These are phyloP conservation scores for Kwoniella bestiolae DNA, from an alignment of 768 basidiomycete genomes.

Conservation along the genomic window DNA sequence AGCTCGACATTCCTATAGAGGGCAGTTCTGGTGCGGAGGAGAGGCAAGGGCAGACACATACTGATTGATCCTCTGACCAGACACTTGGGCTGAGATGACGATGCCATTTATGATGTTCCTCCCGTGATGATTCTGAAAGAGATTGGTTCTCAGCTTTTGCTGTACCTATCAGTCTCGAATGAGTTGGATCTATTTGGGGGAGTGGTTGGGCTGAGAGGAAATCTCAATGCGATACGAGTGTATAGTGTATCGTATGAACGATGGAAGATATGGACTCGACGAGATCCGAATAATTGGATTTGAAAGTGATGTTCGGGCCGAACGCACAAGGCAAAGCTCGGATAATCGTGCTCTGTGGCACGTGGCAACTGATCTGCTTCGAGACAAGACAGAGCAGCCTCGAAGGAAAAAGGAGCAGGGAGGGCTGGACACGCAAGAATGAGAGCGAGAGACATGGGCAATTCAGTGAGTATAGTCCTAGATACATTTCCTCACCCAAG, in stretches of 20 bases:
- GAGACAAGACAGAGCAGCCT: background rate
- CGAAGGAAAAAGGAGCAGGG: too few species aligned
- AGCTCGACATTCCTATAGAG: background rate
- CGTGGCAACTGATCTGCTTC: background rate
- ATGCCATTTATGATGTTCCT: background rate
- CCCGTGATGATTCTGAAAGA: background rate
- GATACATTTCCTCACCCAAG: too few species aligned
- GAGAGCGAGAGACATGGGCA: too few species aligned
- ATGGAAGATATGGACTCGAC: background rate
- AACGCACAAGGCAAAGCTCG: background rate
- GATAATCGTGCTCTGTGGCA: background rate
- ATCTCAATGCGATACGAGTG: too few species aligned
- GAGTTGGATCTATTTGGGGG: too few species aligned
- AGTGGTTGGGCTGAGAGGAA: too few species aligned
- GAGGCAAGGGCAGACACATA: constrained; percentile 18
- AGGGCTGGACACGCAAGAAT: too few species aligned
- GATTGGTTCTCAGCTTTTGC: too few species aligned
- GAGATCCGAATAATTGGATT: background rate
- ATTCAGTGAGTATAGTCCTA: too few species aligned
- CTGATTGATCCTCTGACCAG: constrained; percentile 56
- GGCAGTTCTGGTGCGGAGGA: background rate
- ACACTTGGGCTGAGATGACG: constrained; percentile 26
- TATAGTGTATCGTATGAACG: too few species aligned
- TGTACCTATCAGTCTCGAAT: too few species aligned
- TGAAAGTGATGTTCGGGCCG: background rate